These are phyloP conservation scores for Apiospora arundinis DNA, from an alignment of 2,329 filamentous ascomycete species.

Conservation along the genomic window DNA sequence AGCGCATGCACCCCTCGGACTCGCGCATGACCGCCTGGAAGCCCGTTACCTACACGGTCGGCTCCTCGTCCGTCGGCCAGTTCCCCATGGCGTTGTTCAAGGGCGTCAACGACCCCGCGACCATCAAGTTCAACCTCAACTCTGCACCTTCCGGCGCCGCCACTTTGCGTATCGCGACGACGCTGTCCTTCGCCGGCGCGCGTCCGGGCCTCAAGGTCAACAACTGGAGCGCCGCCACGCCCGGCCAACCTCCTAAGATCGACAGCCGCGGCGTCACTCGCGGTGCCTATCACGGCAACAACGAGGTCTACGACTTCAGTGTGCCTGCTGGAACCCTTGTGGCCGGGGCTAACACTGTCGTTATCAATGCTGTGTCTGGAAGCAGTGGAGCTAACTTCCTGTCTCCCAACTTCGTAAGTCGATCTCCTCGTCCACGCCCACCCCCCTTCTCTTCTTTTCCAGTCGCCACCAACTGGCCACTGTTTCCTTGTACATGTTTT, in stretches of 20 bases:
- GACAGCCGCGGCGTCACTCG: constrained; percentile 70
- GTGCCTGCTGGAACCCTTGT: constrained; percentile 65
- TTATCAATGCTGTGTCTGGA: constrained; percentile 64
- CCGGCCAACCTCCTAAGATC: constrained; percentile 65
- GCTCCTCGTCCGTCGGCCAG: constrained; percentile 54
- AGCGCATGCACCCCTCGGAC: constrained; percentile 73
- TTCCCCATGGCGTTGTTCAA: constrained; percentile 74
- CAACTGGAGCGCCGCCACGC: constrained; percentile 53
- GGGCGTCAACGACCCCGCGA: constrained; percentile 62
- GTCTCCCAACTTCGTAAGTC: constrained; percentile 60
- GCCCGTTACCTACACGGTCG: constrained; percentile 66
- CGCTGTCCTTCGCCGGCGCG: constrained; percentile 64
- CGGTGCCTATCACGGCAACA: constrained; percentile 67
- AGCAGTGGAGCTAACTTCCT: constrained; percentile 61
- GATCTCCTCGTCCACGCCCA: neutral
- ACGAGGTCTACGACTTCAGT: constrained; percentile 68
- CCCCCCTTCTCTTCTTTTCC: neutral
- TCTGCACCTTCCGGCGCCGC: constrained; percentile 58
- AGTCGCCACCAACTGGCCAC: neutral
- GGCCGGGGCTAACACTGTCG: constrained; percentile 68
- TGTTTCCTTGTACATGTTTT: neutral
- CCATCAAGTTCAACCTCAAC: constrained; percentile 63
- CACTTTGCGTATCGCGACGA: constrained; percentile 70
- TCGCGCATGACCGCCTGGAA: constrained; percentile 67
- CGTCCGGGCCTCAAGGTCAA: constrained; percentile 66